Base-by-base conservation (phyloP, 768 basidiomycete genomes). In the Leccinum pellstonianum region DNA sequence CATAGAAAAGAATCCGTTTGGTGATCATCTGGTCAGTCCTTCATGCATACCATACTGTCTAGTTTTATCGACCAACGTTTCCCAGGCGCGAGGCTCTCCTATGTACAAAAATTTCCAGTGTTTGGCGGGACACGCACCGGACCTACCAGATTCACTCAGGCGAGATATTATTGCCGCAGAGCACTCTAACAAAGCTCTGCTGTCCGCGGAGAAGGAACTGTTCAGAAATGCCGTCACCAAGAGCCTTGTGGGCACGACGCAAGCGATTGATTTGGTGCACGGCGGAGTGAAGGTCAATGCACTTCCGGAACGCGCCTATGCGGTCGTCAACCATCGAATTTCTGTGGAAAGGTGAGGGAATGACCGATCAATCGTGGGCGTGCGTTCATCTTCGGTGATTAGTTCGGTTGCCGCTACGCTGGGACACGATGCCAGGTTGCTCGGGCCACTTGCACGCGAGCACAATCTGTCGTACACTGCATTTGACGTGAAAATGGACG, bases 221-320 rank as follows among this genome's bases (percentile, higher is more conserved):
- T 73, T 78, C 27, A 67, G 77, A 52, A 73, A 83, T 63, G 69
- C 67, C 1, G 25, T 62, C 4, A 75, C 77, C 61, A 79, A 77
- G 56, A 84, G 77, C 61, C 68, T 86, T 9, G 76, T 85, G 4
- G 79, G 84, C 35, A 92, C 89, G 4, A 92, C 91, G 1, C 89
- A 91, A 71, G 92, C 92, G 1, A 81, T 88, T 48, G 90, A 92
- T 66, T 68, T 94, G 12, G 80, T 86, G 37, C 75, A 78, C n/a
- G 85, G 85, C 21, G 87, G 86, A 11, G 82, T 86, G 29, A 91
- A 92, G 72, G 79, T 80, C 27, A 93, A 93, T 66, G 90, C 91
- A 27, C 80, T 95, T 23, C 92, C 92, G 1, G 91, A 93, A 72
- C 78, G 76, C 57, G 87, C 83, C 1, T 85, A 77, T 70, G 88